Base-by-base conservation (phyloP, 352 stramenopile genomes). In the Saprolegnia parasitica region DNA sequence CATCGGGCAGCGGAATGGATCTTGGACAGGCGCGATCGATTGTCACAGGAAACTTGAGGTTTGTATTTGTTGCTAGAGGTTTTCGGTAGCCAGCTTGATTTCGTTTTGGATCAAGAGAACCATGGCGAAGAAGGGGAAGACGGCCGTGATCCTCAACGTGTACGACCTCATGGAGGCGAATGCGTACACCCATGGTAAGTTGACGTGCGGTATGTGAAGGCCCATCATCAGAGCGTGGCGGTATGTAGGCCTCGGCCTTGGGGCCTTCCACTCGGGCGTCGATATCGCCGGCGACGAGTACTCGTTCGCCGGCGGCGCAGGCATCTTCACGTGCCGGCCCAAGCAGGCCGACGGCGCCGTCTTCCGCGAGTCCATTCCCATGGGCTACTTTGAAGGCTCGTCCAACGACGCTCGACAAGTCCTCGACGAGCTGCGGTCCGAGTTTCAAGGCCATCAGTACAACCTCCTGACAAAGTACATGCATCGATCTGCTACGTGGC, bases 111-210 rank as follows among this genome's bases (percentile, higher is more conserved):
- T 50, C 26, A 23, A 29, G 29, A 39, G 46, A 0, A 52, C 45
- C 40, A 21, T 70, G 26, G 23, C 42, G 29, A 70, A 21, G 46
- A 61, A 61, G 23, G 63, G 63, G 37, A 79, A 86, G 73, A 88
- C 89, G 71, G 68, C 83, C 65, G 88, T 98, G 71, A 76, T 80
- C 55, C 77, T 98, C 56, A 97, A 98, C 77, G 72, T 98, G 21
- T 98, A 98, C 77, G 92, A 98, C 80, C 78, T 98, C 49, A 87
- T 82, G 54, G 88, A 95, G 46, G 84, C 83, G 54, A 98, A 98
- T 81, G 83, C 93, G 63, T 97, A 88, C 76, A 91, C 81, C 18
- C 74, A 79, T 47, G 77, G 86, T 95, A 79, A 35, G 46, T 21
- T 77, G 42, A 21, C 37, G 18, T 8, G 1, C 6, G 5, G 8